A percentile compares a stretch with the other conserved stretches of the same genome.
These are phyloP conservation scores for Euclidium syriacum DNA, from an alignment of 345 rosid species.

Conservation along the genomic window DNA sequence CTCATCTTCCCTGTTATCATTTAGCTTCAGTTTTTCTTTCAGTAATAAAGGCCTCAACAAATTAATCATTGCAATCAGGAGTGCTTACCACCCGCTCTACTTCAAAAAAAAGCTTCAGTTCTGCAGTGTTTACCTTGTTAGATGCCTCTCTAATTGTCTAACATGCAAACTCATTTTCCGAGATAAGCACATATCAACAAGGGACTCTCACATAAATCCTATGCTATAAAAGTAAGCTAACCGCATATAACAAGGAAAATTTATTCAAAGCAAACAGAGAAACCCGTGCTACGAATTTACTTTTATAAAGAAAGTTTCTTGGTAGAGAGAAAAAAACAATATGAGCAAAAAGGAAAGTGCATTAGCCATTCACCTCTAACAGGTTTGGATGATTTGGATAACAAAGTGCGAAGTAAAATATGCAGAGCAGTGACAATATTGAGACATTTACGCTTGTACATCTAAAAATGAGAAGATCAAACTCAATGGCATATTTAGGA, in stretches of 20 bases:
- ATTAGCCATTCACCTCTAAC: too few relatives aligned
- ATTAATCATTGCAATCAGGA: constrained; percentile 3
- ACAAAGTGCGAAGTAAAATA: too few relatives aligned
- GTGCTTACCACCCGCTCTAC: constrained; percentile 57
- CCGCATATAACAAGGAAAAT: background rate
- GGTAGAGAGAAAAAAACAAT: too few relatives aligned
- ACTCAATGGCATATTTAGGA: background rate
- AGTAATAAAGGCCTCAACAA: background rate
- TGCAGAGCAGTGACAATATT: too few relatives aligned
- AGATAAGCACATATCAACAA: background rate
- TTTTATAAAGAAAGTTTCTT: too few relatives aligned
- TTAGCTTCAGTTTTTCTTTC: too few relatives aligned
- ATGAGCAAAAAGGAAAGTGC: too few relatives aligned
- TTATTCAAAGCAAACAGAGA: background rate
- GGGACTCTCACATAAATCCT: background rate
- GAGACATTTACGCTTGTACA: too few relatives aligned
- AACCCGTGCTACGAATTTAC: background rate
- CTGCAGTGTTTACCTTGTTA: constrained; percentile 76
- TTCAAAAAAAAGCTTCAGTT: constrained; percentile 85
- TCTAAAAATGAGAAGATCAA: background rate
- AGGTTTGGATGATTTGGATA: too few relatives aligned
- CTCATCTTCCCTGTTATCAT: constrained; percentile 3
- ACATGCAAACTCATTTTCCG: constrained; percentile 44
- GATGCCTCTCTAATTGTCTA: constrained; percentile 89
- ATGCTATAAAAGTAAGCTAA: background rate